These are phyloP conservation scores for Gentiana macrophylla DNA, from an alignment of 257 asterid genomes.

Conservation along the genomic window DNA sequence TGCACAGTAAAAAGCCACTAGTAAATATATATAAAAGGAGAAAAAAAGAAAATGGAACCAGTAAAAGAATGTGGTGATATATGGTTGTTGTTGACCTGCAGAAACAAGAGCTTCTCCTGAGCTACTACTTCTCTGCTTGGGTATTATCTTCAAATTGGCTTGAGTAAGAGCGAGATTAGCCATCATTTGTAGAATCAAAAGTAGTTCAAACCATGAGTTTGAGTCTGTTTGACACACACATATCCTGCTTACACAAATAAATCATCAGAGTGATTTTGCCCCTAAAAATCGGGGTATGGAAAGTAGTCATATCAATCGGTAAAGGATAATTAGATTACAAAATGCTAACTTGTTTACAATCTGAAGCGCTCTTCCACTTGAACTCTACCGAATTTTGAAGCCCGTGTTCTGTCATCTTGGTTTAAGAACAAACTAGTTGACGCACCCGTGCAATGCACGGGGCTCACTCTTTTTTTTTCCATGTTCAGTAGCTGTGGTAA, in stretches of 20 bases:
- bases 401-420: conserved; percentile 31
- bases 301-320: conserved; percentile 3
- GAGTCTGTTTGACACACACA: conserved; percentile 31
- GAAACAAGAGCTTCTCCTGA: conserved; percentile 49
- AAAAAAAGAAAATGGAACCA: too few relatives aligned
- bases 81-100: conserved; percentile 26
- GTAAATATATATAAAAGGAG: too few relatives aligned
- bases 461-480: too few relatives aligned
- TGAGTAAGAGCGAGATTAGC: conserved; percentile 55
- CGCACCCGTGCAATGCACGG: too few relatives aligned
- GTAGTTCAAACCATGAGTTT: conserved; percentile 48
- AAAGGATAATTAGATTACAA: conserved; percentile 1
- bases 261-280: neutral
- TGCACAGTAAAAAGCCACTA: too few relatives aligned
- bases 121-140: conserved; percentile 19
- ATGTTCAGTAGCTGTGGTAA: too few relatives aligned
- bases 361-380: conserved; percentile 54
- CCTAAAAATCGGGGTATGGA: neutral
- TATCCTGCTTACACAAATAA: conserved; percentile 34
- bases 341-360: conserved; percentile 45
- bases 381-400: conserved; percentile 52
- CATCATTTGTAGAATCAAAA: conserved; percentile 63
- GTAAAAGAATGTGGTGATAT: too few relatives aligned
- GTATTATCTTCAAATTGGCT: conserved; percentile 51
- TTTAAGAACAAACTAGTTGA: neutral